Evolutionary conservation across 495 filamentous ascomycete species (phyloP).

Genomic region (Aspergillus steynii): DNA sequence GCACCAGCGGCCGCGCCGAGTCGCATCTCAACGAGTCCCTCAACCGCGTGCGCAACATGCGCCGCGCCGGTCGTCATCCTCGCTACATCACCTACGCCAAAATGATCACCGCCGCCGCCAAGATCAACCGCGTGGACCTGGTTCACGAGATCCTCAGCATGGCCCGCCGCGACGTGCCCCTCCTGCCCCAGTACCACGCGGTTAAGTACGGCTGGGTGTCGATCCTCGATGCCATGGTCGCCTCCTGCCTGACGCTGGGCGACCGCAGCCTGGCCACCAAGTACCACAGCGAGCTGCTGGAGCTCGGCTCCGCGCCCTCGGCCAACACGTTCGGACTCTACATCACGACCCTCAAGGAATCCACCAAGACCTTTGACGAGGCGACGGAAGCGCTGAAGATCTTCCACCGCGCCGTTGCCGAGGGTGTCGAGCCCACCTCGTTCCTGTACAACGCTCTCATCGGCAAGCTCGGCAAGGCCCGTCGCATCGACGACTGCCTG

Average conservation of each 20-base stretch:
- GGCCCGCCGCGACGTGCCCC: slow-evolving; percentile 83
- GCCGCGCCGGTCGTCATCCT: slow-evolving; percentile 85
- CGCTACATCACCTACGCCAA: slow-evolving; percentile 96
- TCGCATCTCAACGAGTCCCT: slow-evolving; percentile 79
- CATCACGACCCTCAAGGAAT: slow-evolving; percentile 96
- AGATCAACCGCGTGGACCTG: slow-evolving; percentile 73
- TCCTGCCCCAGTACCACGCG: slow-evolving; percentile 73
- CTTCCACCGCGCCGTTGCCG: slow-evolving; percentile 89
- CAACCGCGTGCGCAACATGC: slow-evolving; percentile 84
- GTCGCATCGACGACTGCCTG: slow-evolving; percentile 95
- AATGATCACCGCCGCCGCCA: slow-evolving; percentile 86
- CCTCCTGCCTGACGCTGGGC: slow-evolving; percentile 83
- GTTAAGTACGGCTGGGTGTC: slow-evolving; percentile 93
- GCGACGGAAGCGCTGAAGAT: slow-evolving; percentile 95
- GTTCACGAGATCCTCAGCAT: slow-evolving; percentile 85
- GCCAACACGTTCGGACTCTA: slow-evolving; percentile 98
- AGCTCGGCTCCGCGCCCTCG: slow-evolving; percentile 85
- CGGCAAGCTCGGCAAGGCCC: slow-evolving; percentile 95
- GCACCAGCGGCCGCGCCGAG: slow-evolving; percentile 62
- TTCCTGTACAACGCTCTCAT: slow-evolving; percentile 99
- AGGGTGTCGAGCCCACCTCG: slow-evolving; percentile 91
- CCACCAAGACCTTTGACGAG: slow-evolving; percentile 95
- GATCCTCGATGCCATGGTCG: slow-evolving; percentile 95
- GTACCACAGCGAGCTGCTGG: slow-evolving; percentile 86
- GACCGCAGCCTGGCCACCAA: slow-evolving; percentile 74